Percentiles rank a stretch among this genome's conserved stretches.
Evolutionary conservation across 208 protist species (phyloP).

Genomic region (Leishmania arabica): DNA sequence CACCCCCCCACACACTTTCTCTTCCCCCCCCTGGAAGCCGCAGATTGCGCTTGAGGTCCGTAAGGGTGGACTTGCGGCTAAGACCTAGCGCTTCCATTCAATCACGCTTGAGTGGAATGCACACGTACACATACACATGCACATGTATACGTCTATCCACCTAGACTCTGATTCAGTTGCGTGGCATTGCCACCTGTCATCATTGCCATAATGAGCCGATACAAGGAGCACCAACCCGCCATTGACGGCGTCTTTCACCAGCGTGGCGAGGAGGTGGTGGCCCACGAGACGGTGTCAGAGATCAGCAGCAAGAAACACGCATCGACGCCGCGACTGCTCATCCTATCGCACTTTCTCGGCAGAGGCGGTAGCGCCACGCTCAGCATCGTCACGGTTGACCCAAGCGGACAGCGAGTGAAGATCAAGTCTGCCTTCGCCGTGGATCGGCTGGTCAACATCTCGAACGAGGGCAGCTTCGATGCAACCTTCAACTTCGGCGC

Average conservation of each 20-base stretch:
- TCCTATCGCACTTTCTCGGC: conserved; percentile 55
- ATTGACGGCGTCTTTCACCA: conserved; percentile 71
- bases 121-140: too few species aligned
- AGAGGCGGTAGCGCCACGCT: conserved; percentile 32
- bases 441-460: conserved; percentile 68
- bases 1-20: neutral
- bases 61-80: neutral
- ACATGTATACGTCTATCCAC: neutral
- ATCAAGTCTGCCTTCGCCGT: conserved; percentile 74
- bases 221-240: conserved; percentile 46
- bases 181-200: neutral
- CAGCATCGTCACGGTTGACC: conserved; percentile 40
- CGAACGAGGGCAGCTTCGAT: conserved; percentile 79
- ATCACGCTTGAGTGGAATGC: neutral
- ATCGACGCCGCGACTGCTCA: conserved; percentile 53
- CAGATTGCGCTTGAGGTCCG: neutral
- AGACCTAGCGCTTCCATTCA: neutral
- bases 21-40: neutral
- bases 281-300: conserved; percentile 73
- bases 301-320: conserved; percentile 48
- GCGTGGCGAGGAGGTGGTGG: conserved; percentile 77
- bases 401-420: conserved; percentile 48
- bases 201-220: conserved; percentile 38
- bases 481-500: conserved; percentile 85
- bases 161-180: neutral